Percentiles rank a stretch among this genome's conserved stretches.
phyloP scores from a whole-genome alignment of 257 asterid genomes.

The Gentiana macrophylla region DNA sequence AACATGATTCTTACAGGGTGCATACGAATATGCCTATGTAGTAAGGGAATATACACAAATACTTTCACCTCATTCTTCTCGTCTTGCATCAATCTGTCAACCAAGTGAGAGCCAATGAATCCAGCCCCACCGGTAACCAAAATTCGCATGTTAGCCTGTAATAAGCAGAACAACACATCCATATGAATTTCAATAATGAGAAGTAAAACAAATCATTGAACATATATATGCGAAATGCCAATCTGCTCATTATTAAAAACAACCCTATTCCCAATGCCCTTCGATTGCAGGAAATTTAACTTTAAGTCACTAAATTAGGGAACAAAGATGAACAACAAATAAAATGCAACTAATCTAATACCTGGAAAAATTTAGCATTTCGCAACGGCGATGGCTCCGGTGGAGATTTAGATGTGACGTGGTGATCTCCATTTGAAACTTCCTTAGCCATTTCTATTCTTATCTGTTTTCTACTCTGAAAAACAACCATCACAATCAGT shows the following conservation, averaged over 20 bases:
- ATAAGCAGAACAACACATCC: slow-evolving; percentile 2
- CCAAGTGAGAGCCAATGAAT: slow-evolving; percentile 97
- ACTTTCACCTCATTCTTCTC: slow-evolving; percentile 84
- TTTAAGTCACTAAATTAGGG: no score
- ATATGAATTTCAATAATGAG: background rate
- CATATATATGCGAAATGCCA: no score
- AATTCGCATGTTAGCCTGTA: slow-evolving; percentile 93
- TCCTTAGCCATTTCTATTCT: slow-evolving; percentile 53
- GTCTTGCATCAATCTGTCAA: slow-evolving; percentile 84
- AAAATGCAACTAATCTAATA: slow-evolving; percentile 4
- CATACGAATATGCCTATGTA: no score
- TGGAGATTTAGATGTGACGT: slow-evolving; percentile 55
- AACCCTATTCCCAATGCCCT: no score
- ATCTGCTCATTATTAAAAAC: no score
- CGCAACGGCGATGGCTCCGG: slow-evolving; percentile 97
- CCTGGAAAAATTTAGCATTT: slow-evolving; percentile 85
- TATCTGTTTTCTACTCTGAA: slow-evolving; percentile 15
- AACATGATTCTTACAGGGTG: background rate
- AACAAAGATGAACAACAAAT: background rate
- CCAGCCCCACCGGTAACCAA: slow-evolving; percentile 99
- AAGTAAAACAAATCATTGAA: background rate
- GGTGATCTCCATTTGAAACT: slow-evolving; percentile 46
- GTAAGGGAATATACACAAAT: background rate
- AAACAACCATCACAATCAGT: slow-evolving; percentile 4
- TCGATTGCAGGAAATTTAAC: no score